These are phyloP conservation scores for Silene latifolia DNA, from an alignment of 148 eudicot species.

Conservation along the genomic window DNA sequence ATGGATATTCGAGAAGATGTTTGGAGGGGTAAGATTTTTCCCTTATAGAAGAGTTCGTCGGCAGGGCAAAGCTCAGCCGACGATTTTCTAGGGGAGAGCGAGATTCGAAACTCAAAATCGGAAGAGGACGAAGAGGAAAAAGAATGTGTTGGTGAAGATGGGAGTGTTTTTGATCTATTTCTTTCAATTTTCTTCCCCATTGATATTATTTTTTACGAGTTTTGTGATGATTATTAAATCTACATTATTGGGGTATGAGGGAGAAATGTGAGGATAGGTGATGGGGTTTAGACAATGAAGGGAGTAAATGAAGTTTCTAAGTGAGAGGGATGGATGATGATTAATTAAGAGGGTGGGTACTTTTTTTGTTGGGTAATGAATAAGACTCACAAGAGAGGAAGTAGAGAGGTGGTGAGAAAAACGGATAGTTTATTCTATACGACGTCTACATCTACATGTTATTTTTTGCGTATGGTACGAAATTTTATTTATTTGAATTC, in stretches of 20 bases:
- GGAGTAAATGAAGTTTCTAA: conserved; percentile 1
- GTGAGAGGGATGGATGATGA: conserved; percentile 8
- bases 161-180: conserved; percentile 60
- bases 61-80: conserved; percentile 68
- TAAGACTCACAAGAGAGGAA: no score
- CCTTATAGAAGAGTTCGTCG: conserved; percentile 90
- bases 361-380: background rate
- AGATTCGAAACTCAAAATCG: conserved; percentile 73
- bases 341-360: background rate
- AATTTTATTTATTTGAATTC: no score
- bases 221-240: background rate
- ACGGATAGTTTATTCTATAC: no score
- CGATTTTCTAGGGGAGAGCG: conserved; percentile 70
- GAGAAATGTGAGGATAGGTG: background rate
- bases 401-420: no score
- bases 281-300: background rate
- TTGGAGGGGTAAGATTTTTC: conserved; percentile 79
- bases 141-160: conserved; percentile 79
- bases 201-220: background rate
- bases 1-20: conserved; percentile 77
- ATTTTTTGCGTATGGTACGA: no score
- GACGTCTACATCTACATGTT: no score
- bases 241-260: background rate
- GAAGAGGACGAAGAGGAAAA: conserved; percentile 60
- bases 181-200: conserved; percentile 40